These are phyloP conservation scores for Pyricularia grisea DNA, from an alignment of 2,329 filamentous ascomycete species.

Conservation along the genomic window DNA sequence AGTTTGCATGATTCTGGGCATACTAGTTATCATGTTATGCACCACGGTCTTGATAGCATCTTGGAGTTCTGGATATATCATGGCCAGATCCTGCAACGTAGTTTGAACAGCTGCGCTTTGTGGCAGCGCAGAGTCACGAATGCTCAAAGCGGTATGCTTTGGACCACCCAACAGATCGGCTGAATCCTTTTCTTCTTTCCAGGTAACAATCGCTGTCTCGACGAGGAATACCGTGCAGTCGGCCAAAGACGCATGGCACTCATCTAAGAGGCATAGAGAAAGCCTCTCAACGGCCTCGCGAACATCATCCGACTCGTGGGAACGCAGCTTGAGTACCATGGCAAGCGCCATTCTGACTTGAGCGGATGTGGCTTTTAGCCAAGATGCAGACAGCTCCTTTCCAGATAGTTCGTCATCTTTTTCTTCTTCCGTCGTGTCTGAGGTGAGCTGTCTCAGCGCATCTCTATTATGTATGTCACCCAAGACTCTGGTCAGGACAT, in stretches of 20 bases:
- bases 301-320: slow-evolving; percentile 61
- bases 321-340: slow-evolving; percentile 66
- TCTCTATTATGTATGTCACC: slow-evolving; percentile 46
- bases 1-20: slow-evolving; percentile 75
- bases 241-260: slow-evolving; percentile 64
- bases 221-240: slow-evolving; percentile 64
- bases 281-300: slow-evolving; percentile 57
- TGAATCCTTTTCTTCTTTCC: slow-evolving; percentile 29
- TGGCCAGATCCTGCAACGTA: slow-evolving; percentile 40
- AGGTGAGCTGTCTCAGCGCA: slow-evolving; percentile 23
- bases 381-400: slow-evolving; percentile 41
- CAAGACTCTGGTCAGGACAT: slow-evolving; percentile 44
- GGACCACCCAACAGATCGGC: background rate
- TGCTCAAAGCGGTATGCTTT: background rate
- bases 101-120: slow-evolving; percentile 19
- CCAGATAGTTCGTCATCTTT: slow-evolving; percentile 13
- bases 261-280: slow-evolving; percentile 66
- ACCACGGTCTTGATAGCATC: slow-evolving; percentile 56
- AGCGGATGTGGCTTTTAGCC: slow-evolving; percentile 70
- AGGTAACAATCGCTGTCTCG: slow-evolving; percentile 70
- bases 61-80: slow-evolving; percentile 41
- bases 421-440: slow-evolving; percentile 15
- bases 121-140: slow-evolving; percentile 43
- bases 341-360: slow-evolving; percentile 79
- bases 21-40: slow-evolving; percentile 71